Percentiles rank a stretch among this genome's conserved stretches.
phyloP scores from a whole-genome alignment of 495 filamentous ascomycete species.

The Eremomyces bilateralis region DNA sequence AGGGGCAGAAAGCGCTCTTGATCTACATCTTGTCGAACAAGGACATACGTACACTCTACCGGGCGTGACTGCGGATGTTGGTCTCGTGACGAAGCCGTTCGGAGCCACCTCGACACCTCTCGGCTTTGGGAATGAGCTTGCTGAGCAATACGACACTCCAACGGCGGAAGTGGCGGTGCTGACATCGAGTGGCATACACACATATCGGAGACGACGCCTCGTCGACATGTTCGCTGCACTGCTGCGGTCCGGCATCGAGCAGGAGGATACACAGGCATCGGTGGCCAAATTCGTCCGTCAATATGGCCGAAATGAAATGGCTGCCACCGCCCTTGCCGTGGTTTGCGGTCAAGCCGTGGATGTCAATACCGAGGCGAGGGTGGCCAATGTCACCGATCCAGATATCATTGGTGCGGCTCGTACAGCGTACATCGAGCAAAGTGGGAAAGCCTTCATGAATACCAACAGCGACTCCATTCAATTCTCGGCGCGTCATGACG shows the following conservation, averaged over 20 bases:
- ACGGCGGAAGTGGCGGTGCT: constrained; percentile 71
- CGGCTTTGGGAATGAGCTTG: constrained; percentile 87
- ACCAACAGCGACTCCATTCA: constrained; percentile 63
- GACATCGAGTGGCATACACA: constrained; percentile 71
- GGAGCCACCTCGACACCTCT: constrained; percentile 42
- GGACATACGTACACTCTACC: constrained; percentile 52
- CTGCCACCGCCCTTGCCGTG: constrained; percentile 84
- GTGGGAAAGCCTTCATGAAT: constrained; percentile 57
- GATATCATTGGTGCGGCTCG: constrained; percentile 63
- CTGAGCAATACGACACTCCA: constrained; percentile 72
- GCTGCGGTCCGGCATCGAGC: constrained; percentile 41
- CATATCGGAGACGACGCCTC: constrained; percentile 59
- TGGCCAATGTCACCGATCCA: constrained; percentile 53
- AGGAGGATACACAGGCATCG: constrained; percentile 45
- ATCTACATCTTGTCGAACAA: constrained; percentile 35
- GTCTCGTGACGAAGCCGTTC: constrained; percentile 47
- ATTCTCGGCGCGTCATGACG: constrained; percentile 74
- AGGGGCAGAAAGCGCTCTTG: constrained; percentile 21
- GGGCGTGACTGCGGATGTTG: constrained; percentile 51
- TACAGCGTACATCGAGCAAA: constrained; percentile 71
- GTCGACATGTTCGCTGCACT: constrained; percentile 83
- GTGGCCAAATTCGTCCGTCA: constrained; percentile 56
- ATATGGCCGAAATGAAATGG: constrained; percentile 70
- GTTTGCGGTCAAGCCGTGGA: constrained; percentile 81
- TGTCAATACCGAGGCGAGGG: constrained; percentile 30